phyloP scores from a whole-genome alignment of 139 green algal species.

The Tetraselmis chui region DNA sequence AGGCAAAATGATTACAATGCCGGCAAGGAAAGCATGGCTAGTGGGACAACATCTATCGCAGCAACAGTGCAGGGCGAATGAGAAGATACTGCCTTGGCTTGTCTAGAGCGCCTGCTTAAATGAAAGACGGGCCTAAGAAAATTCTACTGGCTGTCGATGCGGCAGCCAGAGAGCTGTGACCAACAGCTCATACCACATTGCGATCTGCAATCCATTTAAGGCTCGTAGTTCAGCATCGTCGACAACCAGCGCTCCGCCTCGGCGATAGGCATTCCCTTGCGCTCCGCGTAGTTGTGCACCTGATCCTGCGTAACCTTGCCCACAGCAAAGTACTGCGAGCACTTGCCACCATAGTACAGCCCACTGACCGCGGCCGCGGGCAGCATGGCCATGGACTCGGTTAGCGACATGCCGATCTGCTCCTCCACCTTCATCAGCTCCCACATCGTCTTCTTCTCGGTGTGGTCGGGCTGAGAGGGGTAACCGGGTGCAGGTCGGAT shows the following conservation, averaged over 20 bases:
- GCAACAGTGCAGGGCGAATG: too few relatives aligned
- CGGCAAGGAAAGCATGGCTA: too few relatives aligned
- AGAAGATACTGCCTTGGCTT: too few relatives aligned
- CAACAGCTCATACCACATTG: too few relatives aligned
- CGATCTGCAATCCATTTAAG: too few relatives aligned
- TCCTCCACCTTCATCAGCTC: slow-evolving; percentile 77
- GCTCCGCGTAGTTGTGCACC: slow-evolving; percentile 78
- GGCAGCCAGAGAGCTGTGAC: not conserved
- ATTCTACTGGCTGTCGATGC: not conserved
- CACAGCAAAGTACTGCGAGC: slow-evolving; percentile 92
- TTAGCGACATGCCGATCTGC: slow-evolving; percentile 79
- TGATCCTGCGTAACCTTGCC: slow-evolving; percentile 95
- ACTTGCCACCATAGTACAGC: slow-evolving; percentile 87
- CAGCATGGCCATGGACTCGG: slow-evolving; percentile 94
- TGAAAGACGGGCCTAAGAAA: too few relatives aligned
- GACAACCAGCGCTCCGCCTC: slow-evolving; percentile 82
- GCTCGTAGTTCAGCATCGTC: slow-evolving; percentile 88
- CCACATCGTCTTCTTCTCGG: slow-evolving; percentile 97
- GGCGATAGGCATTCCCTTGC: slow-evolving; percentile 81
- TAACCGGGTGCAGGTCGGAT: slow-evolving; percentile 97
- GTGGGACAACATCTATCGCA: too few relatives aligned
- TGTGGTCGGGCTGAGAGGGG: slow-evolving; percentile 97
- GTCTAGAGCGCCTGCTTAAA: too few relatives aligned
- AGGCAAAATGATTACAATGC: too few relatives aligned
- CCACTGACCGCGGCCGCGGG: slow-evolving; percentile 86